Conservation (phyloP, 129 eudicot species). For the Glebionis coronaria region DNA sequence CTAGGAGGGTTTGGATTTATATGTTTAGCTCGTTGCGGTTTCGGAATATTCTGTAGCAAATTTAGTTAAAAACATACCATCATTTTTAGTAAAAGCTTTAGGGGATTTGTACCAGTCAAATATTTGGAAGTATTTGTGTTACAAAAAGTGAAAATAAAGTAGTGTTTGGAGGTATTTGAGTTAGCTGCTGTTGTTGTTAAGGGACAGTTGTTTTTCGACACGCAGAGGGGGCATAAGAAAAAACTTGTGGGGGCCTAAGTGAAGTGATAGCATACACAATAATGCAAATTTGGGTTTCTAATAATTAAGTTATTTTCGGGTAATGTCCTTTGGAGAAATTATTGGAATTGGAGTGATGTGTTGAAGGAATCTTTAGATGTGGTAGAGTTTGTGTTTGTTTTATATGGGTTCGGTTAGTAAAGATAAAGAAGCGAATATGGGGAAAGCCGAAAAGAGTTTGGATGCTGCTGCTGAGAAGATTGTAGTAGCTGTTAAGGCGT, state of each 20-base stretch:
- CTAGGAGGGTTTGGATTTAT: conserved; percentile 32
- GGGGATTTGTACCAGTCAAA: conserved; percentile 21
- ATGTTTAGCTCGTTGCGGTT: conserved; percentile 27
- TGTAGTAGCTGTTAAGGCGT: conserved; percentile 93
- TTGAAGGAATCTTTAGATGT: conserved; percentile 5
- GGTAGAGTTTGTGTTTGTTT: not conserved
- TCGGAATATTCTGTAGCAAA: conserved; percentile 22
- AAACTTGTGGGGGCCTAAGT: conserved; percentile 25
- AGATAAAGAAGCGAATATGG: conserved; percentile 55
- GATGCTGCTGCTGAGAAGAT: conserved; percentile 64
- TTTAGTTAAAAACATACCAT: conserved; percentile 19
- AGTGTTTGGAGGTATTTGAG: conserved; percentile 34
- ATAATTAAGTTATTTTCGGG: conserved; percentile 10
- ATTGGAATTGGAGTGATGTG: conserved; percentile 5
- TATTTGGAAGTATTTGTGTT: too few species aligned
- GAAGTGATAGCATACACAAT: conserved; percentile 21
- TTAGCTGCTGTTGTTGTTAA: conserved; percentile 15
- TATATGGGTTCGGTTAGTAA: conserved; percentile 40
- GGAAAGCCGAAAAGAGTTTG: conserved; percentile 52
- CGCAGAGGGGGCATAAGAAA: conserved; percentile 17
- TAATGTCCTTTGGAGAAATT: conserved; percentile 21
- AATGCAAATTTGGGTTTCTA: conserved; percentile 18
- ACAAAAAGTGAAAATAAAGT: too few species aligned
- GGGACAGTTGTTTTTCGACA: conserved; percentile 22
- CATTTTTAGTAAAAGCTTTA: conserved; percentile 16